phyloP scores from a whole-genome alignment of 495 filamentous ascomycete genomes.

The Trichoderma parareesei region DNA sequence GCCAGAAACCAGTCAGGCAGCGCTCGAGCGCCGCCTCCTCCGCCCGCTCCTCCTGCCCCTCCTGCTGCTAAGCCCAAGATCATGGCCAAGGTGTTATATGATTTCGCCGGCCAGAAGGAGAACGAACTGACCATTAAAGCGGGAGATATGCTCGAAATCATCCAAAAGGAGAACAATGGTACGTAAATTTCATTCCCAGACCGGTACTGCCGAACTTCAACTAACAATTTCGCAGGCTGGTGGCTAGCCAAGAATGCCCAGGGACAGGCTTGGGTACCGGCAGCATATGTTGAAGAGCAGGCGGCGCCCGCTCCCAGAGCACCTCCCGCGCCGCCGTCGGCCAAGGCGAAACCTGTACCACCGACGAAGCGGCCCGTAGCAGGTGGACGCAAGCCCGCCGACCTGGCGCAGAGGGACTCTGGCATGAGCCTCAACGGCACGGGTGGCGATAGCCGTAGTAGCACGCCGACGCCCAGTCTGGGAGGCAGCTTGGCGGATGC shows the following conservation, averaged over 20 bases:
- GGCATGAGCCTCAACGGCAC: conserved; percentile 63
- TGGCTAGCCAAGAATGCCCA: conserved; percentile 73
- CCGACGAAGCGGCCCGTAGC: conserved; percentile 73
- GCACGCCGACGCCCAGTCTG: conserved; percentile 59
- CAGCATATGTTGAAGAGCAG: conserved; percentile 85
- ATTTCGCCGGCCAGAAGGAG: conserved; percentile 68
- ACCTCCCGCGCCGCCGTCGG: conserved; percentile 44
- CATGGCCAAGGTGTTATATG: conserved; percentile 82
- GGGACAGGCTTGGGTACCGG: conserved; percentile 84
- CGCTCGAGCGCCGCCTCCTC: conserved; percentile 44
- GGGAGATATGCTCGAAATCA: conserved; percentile 74
- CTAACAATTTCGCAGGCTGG: conserved; percentile 56
- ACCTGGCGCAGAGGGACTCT: conserved; percentile 58
- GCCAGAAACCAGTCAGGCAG: conserved; percentile 34
- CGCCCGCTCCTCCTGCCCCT: conserved; percentile 66
- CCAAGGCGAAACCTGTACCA: conserved; percentile 54
- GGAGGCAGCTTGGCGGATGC: conserved; percentile 83
- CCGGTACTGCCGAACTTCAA: no score
- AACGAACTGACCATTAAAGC: conserved; percentile 72
- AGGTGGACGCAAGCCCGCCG: conserved; percentile 56
- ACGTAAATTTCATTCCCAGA: conserved; percentile 16
- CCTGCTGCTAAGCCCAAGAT: conserved; percentile 56
- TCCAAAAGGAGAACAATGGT: conserved; percentile 90
- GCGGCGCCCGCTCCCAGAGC: conserved; percentile 46
- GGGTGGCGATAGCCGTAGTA: conserved; percentile 59